phyloP scores from a whole-genome alignment of 495 filamentous ascomycete species.

The Cryomyces minteri region DNA sequence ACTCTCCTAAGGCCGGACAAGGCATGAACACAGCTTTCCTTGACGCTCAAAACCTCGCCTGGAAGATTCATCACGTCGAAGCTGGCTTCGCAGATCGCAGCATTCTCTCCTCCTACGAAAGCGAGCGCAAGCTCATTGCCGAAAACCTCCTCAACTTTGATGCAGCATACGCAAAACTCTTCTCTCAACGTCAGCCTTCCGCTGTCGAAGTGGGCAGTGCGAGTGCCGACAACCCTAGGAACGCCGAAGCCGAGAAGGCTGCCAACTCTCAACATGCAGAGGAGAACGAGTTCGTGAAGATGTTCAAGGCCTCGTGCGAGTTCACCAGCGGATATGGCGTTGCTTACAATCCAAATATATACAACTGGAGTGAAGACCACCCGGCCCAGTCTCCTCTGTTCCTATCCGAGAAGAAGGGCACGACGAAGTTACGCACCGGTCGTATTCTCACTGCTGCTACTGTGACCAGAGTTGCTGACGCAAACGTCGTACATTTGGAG shows the following conservation, averaged over 20 bases:
- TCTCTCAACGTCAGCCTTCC: constrained; percentile 33
- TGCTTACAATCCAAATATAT: constrained; percentile 38
- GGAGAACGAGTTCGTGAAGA: constrained; percentile 44
- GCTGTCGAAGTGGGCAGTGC: constrained; percentile 36
- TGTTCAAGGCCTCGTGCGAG: constrained; percentile 45
- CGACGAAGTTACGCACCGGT: constrained; percentile 41
- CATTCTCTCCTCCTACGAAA: constrained; percentile 51
- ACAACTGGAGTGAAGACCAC: constrained; percentile 58
- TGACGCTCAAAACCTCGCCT: constrained; percentile 49
- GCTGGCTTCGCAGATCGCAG: constrained; percentile 29
- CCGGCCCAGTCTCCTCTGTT: constrained; percentile 52
- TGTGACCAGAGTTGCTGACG: constrained; percentile 68
- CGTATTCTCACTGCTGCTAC: constrained; percentile 54
- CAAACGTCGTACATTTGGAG: constrained; percentile 73
- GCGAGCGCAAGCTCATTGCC: constrained; percentile 48
- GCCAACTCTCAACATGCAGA: constrained; percentile 14
- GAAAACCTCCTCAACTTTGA: constrained; percentile 61
- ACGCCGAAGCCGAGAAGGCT: neutral
- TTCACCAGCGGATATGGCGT: constrained; percentile 51
- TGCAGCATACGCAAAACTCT: constrained; percentile 22
- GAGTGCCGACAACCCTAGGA: constrained; percentile 12
- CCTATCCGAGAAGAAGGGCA: constrained; percentile 31
- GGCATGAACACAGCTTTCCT: constrained; percentile 50
- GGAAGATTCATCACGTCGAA: constrained; percentile 49
- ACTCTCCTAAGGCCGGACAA: constrained; percentile 55